phyloP scores from a whole-genome alignment of 805 yeast genomes.

The Myxozyma mucilagina region DNA sequence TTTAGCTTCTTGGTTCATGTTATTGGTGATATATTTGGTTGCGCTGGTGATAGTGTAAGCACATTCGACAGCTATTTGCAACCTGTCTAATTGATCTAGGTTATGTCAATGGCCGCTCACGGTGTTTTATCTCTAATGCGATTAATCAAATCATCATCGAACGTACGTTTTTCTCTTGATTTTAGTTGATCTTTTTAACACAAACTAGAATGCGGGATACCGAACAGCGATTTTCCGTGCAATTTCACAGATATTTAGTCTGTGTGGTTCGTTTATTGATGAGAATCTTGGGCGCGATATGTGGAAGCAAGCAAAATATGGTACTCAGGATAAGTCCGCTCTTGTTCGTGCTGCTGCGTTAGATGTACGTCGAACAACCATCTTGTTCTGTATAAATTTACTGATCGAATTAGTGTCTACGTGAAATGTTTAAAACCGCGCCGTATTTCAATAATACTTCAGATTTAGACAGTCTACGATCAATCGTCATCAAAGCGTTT shows the following conservation, averaged over 20 bases:
- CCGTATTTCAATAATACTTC: conserved; percentile 33
- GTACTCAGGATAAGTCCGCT: conserved; percentile 36
- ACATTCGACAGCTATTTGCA: no score
- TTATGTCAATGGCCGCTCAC: conserved; percentile 40
- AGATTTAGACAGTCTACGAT: conserved; percentile 18
- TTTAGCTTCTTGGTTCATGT: conserved; percentile 34
- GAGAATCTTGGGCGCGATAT: conserved; percentile 38
- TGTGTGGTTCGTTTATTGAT: conserved; percentile 39
- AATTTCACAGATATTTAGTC: conserved; percentile 30
- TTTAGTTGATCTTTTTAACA: neutral
- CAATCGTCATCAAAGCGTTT: conserved; percentile 22
- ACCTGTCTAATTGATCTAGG: conserved; percentile 21
- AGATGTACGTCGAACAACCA: conserved; percentile 29
- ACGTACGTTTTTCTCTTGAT: conserved; percentile 21
- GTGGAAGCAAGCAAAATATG: conserved; percentile 38
- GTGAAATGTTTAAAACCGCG: conserved; percentile 21
- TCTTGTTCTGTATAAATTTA: conserved; percentile 1
- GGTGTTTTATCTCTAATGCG: conserved; percentile 37
- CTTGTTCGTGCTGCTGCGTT: conserved; percentile 39
- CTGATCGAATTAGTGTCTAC: conserved; percentile 10
- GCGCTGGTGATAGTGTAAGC: conserved; percentile 37
- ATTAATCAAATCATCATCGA: conserved; percentile 33
- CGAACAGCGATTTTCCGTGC: conserved; percentile 33
- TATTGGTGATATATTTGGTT: conserved; percentile 35
- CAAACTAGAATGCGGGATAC: conserved; percentile 36